These are phyloP conservation scores for Paracorniculantispora psalliotae DNA, from an alignment of 2,329 filamentous ascomycete genomes.

Conservation along the genomic window DNA sequence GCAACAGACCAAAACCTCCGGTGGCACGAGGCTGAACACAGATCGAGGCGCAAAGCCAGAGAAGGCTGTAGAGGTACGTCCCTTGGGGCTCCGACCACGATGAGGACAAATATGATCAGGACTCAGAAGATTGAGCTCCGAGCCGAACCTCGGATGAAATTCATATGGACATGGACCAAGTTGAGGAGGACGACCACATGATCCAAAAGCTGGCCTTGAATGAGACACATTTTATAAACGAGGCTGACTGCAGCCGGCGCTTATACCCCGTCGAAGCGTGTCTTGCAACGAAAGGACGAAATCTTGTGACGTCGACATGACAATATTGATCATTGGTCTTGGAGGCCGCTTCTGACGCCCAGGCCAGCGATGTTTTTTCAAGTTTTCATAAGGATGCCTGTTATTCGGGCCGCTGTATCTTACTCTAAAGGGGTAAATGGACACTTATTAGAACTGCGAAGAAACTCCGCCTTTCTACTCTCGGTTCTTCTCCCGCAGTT, in stretches of 20 bases:
- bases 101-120: neutral
- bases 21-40: neutral
- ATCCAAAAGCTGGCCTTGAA: neutral
- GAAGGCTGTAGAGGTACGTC: neutral
- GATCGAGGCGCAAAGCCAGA: neutral
- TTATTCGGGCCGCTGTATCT: neutral
- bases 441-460: neutral
- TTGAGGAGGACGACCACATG: neutral
- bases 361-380: neutral
- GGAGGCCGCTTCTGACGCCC: neutral
- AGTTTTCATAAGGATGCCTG: neutral
- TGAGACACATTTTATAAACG: neutral
- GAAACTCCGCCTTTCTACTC: neutral
- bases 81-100: neutral
- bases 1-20: neutral
- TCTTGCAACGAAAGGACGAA: neutral
- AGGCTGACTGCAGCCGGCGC: neutral
- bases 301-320: neutral
- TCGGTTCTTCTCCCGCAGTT: neutral
- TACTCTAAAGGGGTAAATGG: neutral
- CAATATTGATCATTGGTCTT: neutral
- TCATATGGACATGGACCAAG: neutral
- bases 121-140: neutral
- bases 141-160: neutral
- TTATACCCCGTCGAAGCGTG: neutral